phyloP scores from a whole-genome alignment of 805 yeast species.

The Metschnikowia drakensbergensis region DNA sequence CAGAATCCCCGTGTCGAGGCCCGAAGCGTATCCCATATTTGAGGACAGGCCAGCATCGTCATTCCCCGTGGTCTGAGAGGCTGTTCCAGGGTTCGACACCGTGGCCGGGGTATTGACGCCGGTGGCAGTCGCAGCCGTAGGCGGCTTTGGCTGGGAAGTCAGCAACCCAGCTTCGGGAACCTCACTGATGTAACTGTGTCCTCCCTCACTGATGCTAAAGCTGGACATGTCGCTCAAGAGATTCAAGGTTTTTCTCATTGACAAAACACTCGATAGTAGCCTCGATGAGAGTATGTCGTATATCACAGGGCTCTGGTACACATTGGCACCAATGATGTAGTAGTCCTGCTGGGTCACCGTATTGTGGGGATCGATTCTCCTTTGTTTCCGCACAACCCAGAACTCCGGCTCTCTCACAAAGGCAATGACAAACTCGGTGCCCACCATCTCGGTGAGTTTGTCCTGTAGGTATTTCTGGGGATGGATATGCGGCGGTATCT shows the following conservation, averaged over 20 bases:
- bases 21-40: conserved; percentile 6
- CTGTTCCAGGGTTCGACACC: conserved; percentile 17
- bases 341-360: conserved; percentile 65
- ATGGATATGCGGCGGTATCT: conserved; percentile 32
- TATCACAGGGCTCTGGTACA: conserved; percentile 83
- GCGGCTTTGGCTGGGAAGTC: background rate
- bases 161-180: conserved; percentile 5
- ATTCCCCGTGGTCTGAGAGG: conserved; percentile 13
- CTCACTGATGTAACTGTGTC: conserved; percentile 25
- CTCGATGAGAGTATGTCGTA: conserved; percentile 72
- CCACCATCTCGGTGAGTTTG: conserved; percentile 73
- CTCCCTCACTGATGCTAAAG: conserved; percentile 34
- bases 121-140: conserved; percentile 8
- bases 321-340: conserved; percentile 86
- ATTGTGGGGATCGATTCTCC: conserved; percentile 51
- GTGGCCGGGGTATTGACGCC: conserved; percentile 14
- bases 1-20: conserved; percentile 23
- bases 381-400: conserved; percentile 87
- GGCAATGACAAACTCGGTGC: conserved; percentile 77
- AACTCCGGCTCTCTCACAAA: conserved; percentile 82
- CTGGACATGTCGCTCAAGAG: conserved; percentile 31
- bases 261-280: conserved; percentile 30
- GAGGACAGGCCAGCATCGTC: conserved; percentile 12
- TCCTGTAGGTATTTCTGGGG: conserved; percentile 42
- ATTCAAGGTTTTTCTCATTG: conserved; percentile 33